Evolutionary conservation across 1,139 yeast genomes (phyloP), one percentile per base, ranked within the genome.

Genomic region (Hyphopichia pseudoburtonii): DNA sequence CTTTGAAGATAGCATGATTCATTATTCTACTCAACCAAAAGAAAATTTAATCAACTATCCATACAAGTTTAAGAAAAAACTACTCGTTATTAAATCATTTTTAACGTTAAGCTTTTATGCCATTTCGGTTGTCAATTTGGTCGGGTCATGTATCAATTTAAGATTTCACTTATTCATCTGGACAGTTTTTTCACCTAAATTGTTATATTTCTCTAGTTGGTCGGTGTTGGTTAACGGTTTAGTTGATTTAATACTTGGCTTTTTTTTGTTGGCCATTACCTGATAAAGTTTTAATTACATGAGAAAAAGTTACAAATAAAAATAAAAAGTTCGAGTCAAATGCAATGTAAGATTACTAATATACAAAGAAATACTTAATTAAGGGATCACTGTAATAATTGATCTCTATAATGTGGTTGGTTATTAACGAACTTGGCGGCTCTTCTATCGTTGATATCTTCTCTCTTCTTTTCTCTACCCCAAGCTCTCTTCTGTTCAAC

Each of bases 121-220:
- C 2, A 49, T 82, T 1, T 58, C 78, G 12, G 86, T 87, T 1
- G 53, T 78, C 3, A 70, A 74, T 29, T 74, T 90, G 36, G 57
- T 86, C 34, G 65, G 71, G 0, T 83, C 97, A 6, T 92, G 98
- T 55, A 73, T 76, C 38, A 70, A 78, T 19, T 70, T 90, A 45
- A 73, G 96, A 48, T 86, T 82, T 53, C 98, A 92, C 56, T 69
- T 92, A 40, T 92, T 92, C 56, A 85, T 94, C 12, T 94, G 98
- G 97, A 88, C 97, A 2, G 98, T 94, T 4, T 92, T 92, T 63
- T 86, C 96, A 35, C 99, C 98, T 0, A 92, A 89, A 52, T 61
- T 92, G 14, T 73, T 95, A 25, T 92, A 83, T 56, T 83, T 84
- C 46, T 78, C 81, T 1, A 82, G 82, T 3, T 94, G 98, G 98